Evolutionary conservation across 1,284 basidiomycete species (phyloP).

Genomic region (Lentinus polychrous): DNA sequence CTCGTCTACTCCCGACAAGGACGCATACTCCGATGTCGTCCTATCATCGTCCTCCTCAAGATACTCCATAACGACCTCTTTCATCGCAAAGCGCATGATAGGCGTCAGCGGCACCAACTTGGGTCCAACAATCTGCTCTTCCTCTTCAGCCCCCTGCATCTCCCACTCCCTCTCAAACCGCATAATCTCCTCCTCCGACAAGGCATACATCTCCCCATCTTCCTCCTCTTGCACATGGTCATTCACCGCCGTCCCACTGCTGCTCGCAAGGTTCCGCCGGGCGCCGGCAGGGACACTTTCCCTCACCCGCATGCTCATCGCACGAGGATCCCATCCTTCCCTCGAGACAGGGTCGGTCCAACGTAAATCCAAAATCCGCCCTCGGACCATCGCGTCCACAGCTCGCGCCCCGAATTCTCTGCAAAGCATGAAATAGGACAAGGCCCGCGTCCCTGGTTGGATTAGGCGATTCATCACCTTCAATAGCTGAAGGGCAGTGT

Average conservation of each 20-base stretch:
- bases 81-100: slow-evolving; percentile 75
- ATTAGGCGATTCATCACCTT: slow-evolving; percentile 70
- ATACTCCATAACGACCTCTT: slow-evolving; percentile 72
- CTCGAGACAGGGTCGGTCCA: slow-evolving; percentile 67
- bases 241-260: slow-evolving; percentile 30
- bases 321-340: slow-evolving; percentile 22
- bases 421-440: slow-evolving; percentile 74
- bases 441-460: slow-evolving; percentile 47
- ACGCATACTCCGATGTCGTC: slow-evolving; percentile 68
- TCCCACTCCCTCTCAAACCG: slow-evolving; percentile 23
- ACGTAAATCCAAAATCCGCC: slow-evolving; percentile 63
- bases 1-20: slow-evolving; percentile 63
- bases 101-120: slow-evolving; percentile 68
- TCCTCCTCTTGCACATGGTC: slow-evolving; percentile 19
- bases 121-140: slow-evolving; percentile 59
- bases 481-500: slow-evolving; percentile 66
- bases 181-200: slow-evolving; percentile 25
- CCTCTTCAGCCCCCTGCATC: slow-evolving; percentile 29
- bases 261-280: slow-evolving; percentile 24
- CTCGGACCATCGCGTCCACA: slow-evolving; percentile 76
- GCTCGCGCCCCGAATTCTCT: slow-evolving; percentile 70
- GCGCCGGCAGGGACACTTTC: slow-evolving; percentile 22
- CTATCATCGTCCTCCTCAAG: slow-evolving; percentile 66
- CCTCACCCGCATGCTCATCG: slow-evolving; percentile 16
- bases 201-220: slow-evolving; percentile 27